Percentiles rank a stretch among this genome's conserved stretches.
phyloP scores from a whole-genome alignment of 345 rosid genomes.

The Theobroma cacao region DNA sequence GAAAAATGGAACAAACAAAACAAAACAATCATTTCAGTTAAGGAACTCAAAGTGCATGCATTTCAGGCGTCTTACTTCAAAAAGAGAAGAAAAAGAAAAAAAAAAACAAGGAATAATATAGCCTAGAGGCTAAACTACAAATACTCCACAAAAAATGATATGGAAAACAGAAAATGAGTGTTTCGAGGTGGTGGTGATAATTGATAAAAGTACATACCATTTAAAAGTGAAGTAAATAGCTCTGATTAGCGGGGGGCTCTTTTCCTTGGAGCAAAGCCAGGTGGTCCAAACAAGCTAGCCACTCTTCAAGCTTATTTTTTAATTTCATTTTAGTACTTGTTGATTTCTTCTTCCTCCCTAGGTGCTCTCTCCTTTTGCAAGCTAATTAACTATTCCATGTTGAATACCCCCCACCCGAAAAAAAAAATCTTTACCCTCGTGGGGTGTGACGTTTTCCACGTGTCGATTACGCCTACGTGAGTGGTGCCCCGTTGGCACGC shows the following conservation, averaged over 20 bases:
- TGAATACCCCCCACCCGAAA: not conserved
- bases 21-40: too few species aligned
- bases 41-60: not conserved
- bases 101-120: too few species aligned
- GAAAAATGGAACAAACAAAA: not conserved
- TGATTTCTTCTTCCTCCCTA: not conserved
- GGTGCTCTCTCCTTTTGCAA: not conserved
- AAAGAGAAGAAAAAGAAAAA: too few species aligned
- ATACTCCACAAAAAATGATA: not conserved
- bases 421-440: not conserved
- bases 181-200: not conserved
- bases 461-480: not conserved
- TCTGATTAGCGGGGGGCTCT: not conserved
- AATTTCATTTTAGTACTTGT: not conserved
- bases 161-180: not conserved
- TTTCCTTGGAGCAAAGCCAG: slow-evolving; percentile 18
- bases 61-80: not conserved
- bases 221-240: not conserved
- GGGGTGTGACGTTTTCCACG: slow-evolving; percentile 22
- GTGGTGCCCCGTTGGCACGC: slow-evolving; percentile 20
- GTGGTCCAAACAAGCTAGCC: slow-evolving; percentile 19
- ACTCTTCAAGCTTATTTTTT: not conserved
- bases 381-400: not conserved
- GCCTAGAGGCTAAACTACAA: not conserved
- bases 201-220: too few species aligned